These are phyloP conservation scores for Ricinus communis DNA, from an alignment of 345 rosid genomes.

Conservation along the genomic window DNA sequence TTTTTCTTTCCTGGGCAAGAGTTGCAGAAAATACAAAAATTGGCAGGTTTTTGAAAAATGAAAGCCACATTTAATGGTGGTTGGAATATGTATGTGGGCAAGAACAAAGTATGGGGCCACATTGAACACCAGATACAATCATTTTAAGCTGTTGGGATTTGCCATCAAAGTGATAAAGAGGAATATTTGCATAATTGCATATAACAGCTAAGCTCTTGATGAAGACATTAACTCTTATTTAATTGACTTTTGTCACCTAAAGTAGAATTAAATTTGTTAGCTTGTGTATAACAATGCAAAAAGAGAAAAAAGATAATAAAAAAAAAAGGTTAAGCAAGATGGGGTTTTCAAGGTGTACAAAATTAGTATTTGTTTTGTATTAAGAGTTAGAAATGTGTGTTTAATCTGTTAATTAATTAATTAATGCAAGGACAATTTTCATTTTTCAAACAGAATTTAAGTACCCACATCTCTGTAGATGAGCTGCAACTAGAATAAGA, in stretches of 20 bases:
- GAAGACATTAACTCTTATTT: constrained; percentile 24
- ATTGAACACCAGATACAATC: not conserved
- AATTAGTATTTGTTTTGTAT: not conserved
- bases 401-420: not conserved
- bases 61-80: constrained; percentile 16
- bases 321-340: not conserved
- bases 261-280: not conserved
- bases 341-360: not conserved
- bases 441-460: not conserved
- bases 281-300: not conserved
- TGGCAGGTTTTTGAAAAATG: constrained; percentile 24
- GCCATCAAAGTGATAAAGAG: constrained; percentile 21
- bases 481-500: not conserved
- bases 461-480: no score
- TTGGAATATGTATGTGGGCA: constrained; percentile 28
- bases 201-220: constrained; percentile 40
- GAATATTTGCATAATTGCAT: constrained; percentile 26
- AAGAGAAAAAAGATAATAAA: no score
- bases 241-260: constrained; percentile 15
- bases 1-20: constrained; percentile 6
- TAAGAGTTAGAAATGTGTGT: not conserved
- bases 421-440: not conserved
- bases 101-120: constrained; percentile 29
- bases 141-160: constrained; percentile 22
- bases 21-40: constrained; percentile 21